These are phyloP conservation scores for Parascedosporium putredinis DNA, from an alignment of 2,329 filamentous ascomycete genomes.

Conservation along the genomic window DNA sequence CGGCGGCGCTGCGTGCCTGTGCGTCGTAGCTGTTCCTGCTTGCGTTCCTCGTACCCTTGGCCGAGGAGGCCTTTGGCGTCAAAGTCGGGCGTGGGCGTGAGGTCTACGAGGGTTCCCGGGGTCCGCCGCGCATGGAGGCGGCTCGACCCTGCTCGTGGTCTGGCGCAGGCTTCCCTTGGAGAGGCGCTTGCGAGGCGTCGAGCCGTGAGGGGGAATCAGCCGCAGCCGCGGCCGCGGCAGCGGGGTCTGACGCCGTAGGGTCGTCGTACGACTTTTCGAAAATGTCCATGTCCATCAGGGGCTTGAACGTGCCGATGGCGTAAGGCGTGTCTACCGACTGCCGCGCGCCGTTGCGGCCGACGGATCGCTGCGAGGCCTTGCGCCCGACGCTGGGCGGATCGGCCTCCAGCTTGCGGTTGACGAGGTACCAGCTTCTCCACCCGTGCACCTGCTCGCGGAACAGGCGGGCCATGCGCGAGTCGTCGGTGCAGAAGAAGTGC, in stretches of 20 bases:
- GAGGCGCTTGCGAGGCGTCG: neutral
- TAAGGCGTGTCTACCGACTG: conserved; percentile 40
- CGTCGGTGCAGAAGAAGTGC: conserved; percentile 81
- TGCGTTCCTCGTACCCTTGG: conserved; percentile 36
- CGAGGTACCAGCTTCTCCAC: conserved; percentile 90
- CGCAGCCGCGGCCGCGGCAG: conserved; percentile 8
- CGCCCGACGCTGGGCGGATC: conserved; percentile 16
- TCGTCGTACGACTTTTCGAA: conserved; percentile 44
- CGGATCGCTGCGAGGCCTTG: conserved; percentile 1
- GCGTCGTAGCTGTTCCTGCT: conserved; percentile 17
- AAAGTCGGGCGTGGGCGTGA: conserved; percentile 31
- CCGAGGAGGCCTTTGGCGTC: conserved; percentile 41
- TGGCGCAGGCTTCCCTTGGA: conserved; percentile 8
- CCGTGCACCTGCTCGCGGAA: conserved; percentile 64
- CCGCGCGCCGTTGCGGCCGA: conserved; percentile 23
- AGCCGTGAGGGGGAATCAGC: neutral
- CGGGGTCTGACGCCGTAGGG: conserved; percentile 18
- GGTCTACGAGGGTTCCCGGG: conserved; percentile 1
- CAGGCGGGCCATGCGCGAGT: conserved; percentile 51
- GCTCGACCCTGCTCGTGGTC: neutral
- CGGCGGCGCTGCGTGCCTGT: neutral
- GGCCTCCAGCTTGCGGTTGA: conserved; percentile 52
- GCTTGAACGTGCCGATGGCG: conserved; percentile 58
- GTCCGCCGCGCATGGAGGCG: conserved; percentile 2
- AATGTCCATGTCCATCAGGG: conserved; percentile 52